Base-by-base conservation (phyloP, 2,329 filamentous ascomycete species). In the Sarocladiaceae sp. region DNA sequence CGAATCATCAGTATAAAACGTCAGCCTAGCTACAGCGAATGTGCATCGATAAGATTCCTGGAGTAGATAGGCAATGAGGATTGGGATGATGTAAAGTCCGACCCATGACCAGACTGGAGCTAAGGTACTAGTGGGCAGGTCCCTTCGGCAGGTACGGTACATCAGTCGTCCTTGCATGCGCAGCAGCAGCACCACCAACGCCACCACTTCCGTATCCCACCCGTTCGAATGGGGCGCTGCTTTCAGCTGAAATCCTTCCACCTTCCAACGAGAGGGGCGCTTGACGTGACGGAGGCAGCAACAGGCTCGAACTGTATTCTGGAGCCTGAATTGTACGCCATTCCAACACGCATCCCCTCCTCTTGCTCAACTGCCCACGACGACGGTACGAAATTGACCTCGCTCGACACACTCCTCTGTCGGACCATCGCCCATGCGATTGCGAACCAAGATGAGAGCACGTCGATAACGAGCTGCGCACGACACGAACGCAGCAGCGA, bases 241-340 rank as follows among this genome's bases (percentile, higher is more conserved):
- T 3, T 46, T 29, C 40, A 46, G 40, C 40, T 46, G 40, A 46
- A 46, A 46, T 28, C 40, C 25, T 46, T 29, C 40, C 40, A 28
- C 40, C 20, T 28, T n/a, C 6, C 25, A 20, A 23, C 12, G 29
- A 29, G 40, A 18, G 40, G 18, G 25, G 40, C 22, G 23, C 40
- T 10, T 28, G 22, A 15, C n/a, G n/a, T 11, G 29, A n/a, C 40
- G 25, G 17, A n/a, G 40, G 13, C 40, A 15, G 40, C 40, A 29
- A 46, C 40, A 12, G 10, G 18, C n/a, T n/a, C n/a, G n/a, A n/a
- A n/a, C n/a, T n/a, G n/a, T n/a, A n/a, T n/a, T n/a, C n/a, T n/a
- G n/a, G n/a, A n/a, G n/a, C n/a, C n/a, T n/a, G n/a, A n/a, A n/a
- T n/a, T n/a, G n/a, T n/a, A n/a, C n/a, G n/a, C n/a, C n/a, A 40